Evolutionary conservation across 2,329 filamentous ascomycete species (phyloP).

Genomic region (Fusarium heterosporum): DNA sequence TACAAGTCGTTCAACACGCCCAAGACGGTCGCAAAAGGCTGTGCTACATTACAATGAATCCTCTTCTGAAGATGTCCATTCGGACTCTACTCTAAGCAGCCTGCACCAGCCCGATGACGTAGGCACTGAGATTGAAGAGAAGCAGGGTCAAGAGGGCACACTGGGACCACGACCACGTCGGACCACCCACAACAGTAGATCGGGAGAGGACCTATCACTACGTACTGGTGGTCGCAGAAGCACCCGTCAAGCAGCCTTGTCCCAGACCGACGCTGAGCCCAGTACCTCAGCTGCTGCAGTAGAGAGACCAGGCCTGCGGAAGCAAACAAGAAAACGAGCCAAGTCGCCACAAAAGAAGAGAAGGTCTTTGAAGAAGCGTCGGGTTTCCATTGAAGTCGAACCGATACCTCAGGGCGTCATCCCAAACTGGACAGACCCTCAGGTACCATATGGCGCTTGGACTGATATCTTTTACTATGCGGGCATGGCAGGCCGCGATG

Average conservation of each 20-base stretch:
- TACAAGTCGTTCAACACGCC: conserved; percentile 21
- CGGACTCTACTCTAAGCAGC: conserved; percentile 25
- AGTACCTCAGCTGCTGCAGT: neutral
- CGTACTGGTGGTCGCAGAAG: conserved; percentile 22
- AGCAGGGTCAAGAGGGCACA: conserved; percentile 10
- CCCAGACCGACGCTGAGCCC: conserved; percentile 1
- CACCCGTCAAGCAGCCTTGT: conserved; percentile 27
- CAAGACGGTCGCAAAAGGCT: conserved; percentile 33
- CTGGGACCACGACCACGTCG: conserved; percentile 17
- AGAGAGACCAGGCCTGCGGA: neutral
- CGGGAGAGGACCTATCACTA: neutral
- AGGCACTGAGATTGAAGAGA: conserved; percentile 28
- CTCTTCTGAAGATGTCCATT: conserved; percentile 26
- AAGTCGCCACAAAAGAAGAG: conserved; percentile 14
- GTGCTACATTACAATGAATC: conserved; percentile 21
- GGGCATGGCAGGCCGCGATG: conserved; percentile 60
- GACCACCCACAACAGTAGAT: neutral
- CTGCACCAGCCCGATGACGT: conserved; percentile 9
- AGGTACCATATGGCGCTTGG: conserved; percentile 75
- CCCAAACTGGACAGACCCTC: conserved; percentile 66
- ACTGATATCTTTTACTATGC: conserved; percentile 77
- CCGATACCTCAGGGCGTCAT: conserved; percentile 49
- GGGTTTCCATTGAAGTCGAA: conserved; percentile 18
- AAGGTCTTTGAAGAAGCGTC: conserved; percentile 39
- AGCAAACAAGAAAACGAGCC: conserved; percentile 33